phyloP scores from a whole-genome alignment of 192 early-diverging fungal genomes.

The Podila verticillata region DNA sequence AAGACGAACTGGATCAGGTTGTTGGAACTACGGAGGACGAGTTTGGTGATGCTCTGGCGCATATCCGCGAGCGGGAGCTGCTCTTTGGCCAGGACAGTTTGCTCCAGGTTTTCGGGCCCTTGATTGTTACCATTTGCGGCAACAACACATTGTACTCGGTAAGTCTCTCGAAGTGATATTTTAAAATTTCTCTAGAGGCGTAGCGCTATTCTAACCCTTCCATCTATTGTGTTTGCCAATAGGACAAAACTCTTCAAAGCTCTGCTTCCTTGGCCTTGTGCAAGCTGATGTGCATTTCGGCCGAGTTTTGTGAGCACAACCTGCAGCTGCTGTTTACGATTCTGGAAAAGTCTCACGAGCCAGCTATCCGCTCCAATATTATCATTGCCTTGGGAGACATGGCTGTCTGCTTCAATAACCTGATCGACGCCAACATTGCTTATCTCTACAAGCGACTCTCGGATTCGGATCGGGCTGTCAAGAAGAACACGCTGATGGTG shows the following conservation, averaged over 20 bases:
- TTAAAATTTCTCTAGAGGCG: neutral
- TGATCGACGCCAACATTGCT: constrained; percentile 96
- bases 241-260: constrained; percentile 89
- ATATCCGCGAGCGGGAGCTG: constrained; percentile 92
- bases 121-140: constrained; percentile 84
- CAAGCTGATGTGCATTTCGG: constrained; percentile 98
- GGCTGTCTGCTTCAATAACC: constrained; percentile 94
- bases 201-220: neutral
- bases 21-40: constrained; percentile 96
- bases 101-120: constrained; percentile 81
- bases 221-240: neutral
- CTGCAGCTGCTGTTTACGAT: constrained; percentile 92
- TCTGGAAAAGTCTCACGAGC: constrained; percentile 83
- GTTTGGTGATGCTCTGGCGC: constrained; percentile 86
- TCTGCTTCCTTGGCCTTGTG: constrained; percentile 87
- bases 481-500: constrained; percentile 99
- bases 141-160: constrained; percentile 86
- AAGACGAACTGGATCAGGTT: constrained; percentile 94
- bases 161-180: constrained; percentile 8
- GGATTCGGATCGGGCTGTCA: constrained; percentile 83
- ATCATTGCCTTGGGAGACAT: constrained; percentile 99
- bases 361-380: constrained; percentile 92
- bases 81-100: constrained; percentile 83
- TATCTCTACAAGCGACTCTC: constrained; percentile 93
- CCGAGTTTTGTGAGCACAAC: constrained; percentile 94